Evolutionary conservation across 1,139 yeast genomes (phyloP).

Genomic region (Yamadazyma dendronema): DNA sequence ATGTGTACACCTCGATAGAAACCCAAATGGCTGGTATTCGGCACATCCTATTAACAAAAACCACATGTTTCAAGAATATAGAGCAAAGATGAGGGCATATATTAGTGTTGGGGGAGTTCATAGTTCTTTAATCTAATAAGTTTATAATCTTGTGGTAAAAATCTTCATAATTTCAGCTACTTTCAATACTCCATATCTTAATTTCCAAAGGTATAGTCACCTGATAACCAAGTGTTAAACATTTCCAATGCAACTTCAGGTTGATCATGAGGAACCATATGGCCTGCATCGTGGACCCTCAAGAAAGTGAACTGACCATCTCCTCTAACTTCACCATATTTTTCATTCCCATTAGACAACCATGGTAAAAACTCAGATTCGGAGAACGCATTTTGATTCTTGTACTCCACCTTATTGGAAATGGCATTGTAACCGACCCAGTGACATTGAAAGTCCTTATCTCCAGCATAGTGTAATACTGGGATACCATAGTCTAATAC

Average conservation of each 20-base stretch:
- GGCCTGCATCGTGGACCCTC: conserved; percentile 67
- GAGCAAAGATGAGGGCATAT: no score
- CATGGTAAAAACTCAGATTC: conserved; percentile 38
- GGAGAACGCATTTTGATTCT: conserved; percentile 25
- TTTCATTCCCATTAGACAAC: conserved; percentile 35
- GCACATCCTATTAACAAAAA: no score
- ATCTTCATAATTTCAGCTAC: no score
- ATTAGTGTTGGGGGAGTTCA: no score
- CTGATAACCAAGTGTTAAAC: conserved; percentile 71
- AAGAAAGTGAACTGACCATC: conserved; percentile 56
- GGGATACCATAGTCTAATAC: conserved; percentile 51
- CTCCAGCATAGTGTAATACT: conserved; percentile 40
- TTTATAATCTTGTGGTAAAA: no score
- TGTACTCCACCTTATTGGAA: conserved; percentile 30
- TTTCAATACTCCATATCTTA: no score
- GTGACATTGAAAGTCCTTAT: conserved; percentile 39
- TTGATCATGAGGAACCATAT: conserved; percentile 81
- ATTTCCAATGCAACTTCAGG: conserved; percentile 71
- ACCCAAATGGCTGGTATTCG: no score
- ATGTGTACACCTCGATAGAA: no score
- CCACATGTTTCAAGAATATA: no score
- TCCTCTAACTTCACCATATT: conserved; percentile 60
- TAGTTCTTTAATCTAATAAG: no score
- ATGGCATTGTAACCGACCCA: conserved; percentile 42
- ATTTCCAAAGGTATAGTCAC: conserved; percentile 1